These are phyloP conservation scores for Scleromitrula shiraiana DNA, from an alignment of 2,329 filamentous ascomycete genomes.

Conservation along the genomic window DNA sequence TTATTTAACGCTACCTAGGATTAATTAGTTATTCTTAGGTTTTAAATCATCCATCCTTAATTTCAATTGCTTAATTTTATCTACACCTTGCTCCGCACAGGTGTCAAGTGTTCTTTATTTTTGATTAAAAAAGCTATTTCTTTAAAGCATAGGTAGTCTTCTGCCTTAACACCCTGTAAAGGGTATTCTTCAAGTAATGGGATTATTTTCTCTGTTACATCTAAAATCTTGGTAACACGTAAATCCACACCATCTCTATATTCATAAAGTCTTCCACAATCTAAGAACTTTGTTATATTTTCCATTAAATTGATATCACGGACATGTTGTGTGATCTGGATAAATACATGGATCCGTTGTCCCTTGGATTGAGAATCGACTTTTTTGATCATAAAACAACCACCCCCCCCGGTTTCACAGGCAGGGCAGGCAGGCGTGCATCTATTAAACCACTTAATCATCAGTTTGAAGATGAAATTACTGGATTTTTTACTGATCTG, in stretches of 20 bases:
- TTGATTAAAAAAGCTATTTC: not conserved
- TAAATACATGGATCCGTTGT: too few species aligned
- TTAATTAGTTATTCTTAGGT: not conserved
- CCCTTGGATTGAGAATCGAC: too few species aligned
- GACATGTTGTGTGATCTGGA: too few species aligned
- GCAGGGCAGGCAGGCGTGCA: too few species aligned
- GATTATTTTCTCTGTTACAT: not conserved
- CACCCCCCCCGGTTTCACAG: too few species aligned
- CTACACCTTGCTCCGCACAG: not conserved
- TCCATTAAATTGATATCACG: too few species aligned
- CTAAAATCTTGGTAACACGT: not conserved
- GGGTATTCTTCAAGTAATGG: conserved; percentile 1
- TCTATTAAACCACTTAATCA: too few species aligned
- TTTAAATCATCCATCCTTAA: not conserved
- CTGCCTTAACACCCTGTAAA: not conserved
- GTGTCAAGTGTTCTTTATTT: not conserved
- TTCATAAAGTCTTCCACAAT: not conserved
- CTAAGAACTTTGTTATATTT: too few species aligned
- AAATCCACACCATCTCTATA: not conserved
- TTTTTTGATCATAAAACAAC: too few species aligned
- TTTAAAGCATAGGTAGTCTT: not conserved
- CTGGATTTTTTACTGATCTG: too few species aligned
- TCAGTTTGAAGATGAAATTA: too few species aligned
- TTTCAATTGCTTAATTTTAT: not conserved
- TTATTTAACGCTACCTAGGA: not conserved